Base-by-base conservation (phyloP, 257 asterid genomes). In the Vinca minor region DNA sequence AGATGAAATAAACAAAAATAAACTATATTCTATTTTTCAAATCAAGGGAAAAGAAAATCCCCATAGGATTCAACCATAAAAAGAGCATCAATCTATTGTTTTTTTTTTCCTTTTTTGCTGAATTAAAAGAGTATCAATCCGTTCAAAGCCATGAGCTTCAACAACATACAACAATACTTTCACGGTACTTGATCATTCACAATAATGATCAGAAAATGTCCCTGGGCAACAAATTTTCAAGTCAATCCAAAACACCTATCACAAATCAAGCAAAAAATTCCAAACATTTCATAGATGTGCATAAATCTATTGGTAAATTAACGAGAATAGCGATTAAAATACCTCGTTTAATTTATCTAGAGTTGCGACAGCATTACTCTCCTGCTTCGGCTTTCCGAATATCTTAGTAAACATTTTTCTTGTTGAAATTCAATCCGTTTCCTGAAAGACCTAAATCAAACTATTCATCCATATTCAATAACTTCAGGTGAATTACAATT, bases 281-380 rank as follows among this genome's bases (percentile, higher is more conserved):
- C 20, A 41, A 14, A 18, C 47, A 20, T n/a, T n/a, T n/a, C n/a
- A n/a, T n/a, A n/a, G n/a, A n/a, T n/a, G 28, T 14, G 2, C n/a
- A n/a, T n/a, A n/a, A n/a, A n/a, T n/a, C n/a, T n/a, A n/a, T n/a
- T n/a, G n/a, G n/a, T n/a, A n/a, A n/a, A n/a, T n/a, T n/a, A n/a
- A n/a, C n/a, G n/a, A n/a, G n/a, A 8, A 48, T 28, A 32, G 45
- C 44, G n/a, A 64, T 45, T n/a, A 32, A 60, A 28, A 42, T 84
- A 86, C 95, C 91, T 89, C 93, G 52, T 78, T 80, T 56, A 89
- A 73, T 73, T 86, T 81, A 57, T 84, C 93, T 7, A 89, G 72
- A 58, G 85, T 68, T 29, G 77, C 42, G 72, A 89, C 81, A 68
- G 86, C 82, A 83, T 58, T 74, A 28, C 72, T 53, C 82, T 84